A percentile compares a stretch with the other conserved stretches of the same genome.
Conservation (phyloP, 257 asterid species). For the Solanum acaule region DNA sequence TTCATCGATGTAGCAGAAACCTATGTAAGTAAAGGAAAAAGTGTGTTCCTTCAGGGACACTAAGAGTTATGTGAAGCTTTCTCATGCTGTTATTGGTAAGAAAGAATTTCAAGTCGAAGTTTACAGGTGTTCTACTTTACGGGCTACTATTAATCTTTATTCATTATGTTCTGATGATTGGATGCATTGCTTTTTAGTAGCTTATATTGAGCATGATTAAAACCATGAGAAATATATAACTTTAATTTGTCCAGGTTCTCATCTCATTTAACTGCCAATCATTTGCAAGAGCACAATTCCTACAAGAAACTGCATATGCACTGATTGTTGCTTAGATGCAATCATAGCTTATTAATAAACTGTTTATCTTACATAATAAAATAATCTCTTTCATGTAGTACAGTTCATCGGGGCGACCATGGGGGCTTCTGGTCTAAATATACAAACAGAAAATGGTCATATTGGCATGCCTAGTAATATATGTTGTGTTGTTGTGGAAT, state of each 20-base stretch:
- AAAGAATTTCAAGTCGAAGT: background rate
- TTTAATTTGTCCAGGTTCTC: background rate
- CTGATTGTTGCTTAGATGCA: background rate
- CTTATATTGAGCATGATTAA: background rate
- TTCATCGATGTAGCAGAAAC: background rate
- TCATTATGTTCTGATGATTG: background rate
- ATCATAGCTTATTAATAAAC: background rate
- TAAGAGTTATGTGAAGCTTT: background rate
- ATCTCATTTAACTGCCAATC: background rate
- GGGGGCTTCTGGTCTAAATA: slow-evolving; percentile 72
- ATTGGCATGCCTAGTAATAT: slow-evolving; percentile 78
- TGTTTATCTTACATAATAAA: background rate
- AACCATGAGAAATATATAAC: background rate
- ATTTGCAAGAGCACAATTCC: background rate
- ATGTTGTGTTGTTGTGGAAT: slow-evolving; percentile 80
- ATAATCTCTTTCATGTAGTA: background rate
- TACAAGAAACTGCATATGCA: background rate
- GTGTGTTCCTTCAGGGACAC: background rate
- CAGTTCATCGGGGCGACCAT: slow-evolving; percentile 87
- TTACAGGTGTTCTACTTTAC: background rate
- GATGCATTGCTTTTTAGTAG: background rate
- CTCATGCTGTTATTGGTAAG: background rate
- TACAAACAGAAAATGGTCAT: slow-evolving; percentile 74
- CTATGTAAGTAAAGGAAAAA: background rate
- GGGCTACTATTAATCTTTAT: background rate